Conservation (phyloP, 2,329 filamentous ascomycete species). For the Fusarium sp. region DNA sequence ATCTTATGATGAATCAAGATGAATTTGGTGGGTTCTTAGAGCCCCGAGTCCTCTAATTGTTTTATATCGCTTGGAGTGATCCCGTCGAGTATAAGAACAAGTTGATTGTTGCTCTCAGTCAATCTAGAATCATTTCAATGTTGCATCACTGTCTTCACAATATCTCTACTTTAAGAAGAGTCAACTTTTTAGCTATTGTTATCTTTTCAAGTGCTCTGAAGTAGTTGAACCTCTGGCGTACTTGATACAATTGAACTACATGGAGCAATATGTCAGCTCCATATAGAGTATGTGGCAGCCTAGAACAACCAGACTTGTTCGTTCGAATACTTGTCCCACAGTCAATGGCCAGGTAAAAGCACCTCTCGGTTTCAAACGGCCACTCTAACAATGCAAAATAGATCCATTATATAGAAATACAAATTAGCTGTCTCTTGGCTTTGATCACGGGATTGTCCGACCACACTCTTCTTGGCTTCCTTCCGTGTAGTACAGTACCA, state of each 20-base stretch:
- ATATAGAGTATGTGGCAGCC: neutral
- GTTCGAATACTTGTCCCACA: neutral
- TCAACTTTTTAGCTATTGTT: neutral
- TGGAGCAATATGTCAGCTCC: neutral
- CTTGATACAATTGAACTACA: neutral
- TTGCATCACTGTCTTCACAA: accelerated
- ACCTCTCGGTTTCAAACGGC: neutral
- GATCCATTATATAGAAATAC: neutral
- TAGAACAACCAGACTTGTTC: neutral
- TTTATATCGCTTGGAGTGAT: neutral
- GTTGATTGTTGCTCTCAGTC: neutral
- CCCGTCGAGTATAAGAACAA: neutral
- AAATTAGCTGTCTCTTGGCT: neutral
- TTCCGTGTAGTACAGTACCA: conserved; percentile 16
- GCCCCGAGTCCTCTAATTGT: neutral
- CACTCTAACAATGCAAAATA: neutral
- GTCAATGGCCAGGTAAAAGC: neutral
- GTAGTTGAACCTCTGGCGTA: too few relatives aligned
- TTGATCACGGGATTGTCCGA: conserved; percentile 27
- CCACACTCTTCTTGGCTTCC: conserved; percentile 6
- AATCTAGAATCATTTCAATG: neutral
- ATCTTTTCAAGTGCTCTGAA: neutral
- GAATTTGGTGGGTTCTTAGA: neutral
- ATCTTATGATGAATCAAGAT: neutral
- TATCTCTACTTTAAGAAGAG: accelerated